These are phyloP conservation scores for Inga oerstediana DNA, from an alignment of 306 rosid genomes.

Conservation along the genomic window DNA sequence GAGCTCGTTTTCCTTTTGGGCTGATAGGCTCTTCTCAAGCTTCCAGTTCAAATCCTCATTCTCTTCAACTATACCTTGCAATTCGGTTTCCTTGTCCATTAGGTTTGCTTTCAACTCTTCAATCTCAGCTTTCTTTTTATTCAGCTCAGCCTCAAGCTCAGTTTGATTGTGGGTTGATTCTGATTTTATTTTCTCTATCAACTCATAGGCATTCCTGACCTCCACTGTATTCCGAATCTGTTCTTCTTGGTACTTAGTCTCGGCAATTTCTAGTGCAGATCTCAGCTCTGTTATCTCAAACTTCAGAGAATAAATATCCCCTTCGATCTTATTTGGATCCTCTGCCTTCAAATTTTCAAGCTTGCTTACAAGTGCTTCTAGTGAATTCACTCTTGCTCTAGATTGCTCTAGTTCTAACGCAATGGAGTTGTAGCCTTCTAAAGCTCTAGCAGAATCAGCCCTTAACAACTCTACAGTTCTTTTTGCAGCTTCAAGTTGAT, in stretches of 20 bases:
- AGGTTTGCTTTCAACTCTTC: conserved; percentile 83
- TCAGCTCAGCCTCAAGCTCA: conserved; percentile 60
- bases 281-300: conserved; percentile 55
- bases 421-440: conserved; percentile 56
- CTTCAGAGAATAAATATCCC: conserved; percentile 53
- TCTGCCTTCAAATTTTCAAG: conserved; percentile 37
- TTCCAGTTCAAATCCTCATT: conserved; percentile 67
- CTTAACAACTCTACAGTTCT: conserved; percentile 58
- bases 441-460: conserved; percentile 54
- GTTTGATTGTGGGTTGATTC: conserved; percentile 52
- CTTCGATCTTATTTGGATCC: conserved; percentile 14
- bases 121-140: conserved; percentile 50
- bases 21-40: conserved; percentile 50
- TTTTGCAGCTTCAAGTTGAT: conserved; percentile 75
- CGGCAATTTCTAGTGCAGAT: conserved; percentile 68
- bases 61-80: conserved; percentile 87
- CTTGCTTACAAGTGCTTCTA: conserved; percentile 61
- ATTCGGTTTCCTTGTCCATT: conserved; percentile 95
- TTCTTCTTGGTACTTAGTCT: conserved; percentile 73
- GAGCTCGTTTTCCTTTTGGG: conserved; percentile 54
- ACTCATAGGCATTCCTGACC: conserved; percentile 61
- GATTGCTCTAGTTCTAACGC: conserved; percentile 67
- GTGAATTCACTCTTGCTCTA: conserved; percentile 48
- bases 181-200: conserved; percentile 68
- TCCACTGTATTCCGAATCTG: conserved; percentile 68